Evolutionary conservation across 108 stramenopile species (phyloP).

Genomic region (Heterococcus sp.): DNA sequence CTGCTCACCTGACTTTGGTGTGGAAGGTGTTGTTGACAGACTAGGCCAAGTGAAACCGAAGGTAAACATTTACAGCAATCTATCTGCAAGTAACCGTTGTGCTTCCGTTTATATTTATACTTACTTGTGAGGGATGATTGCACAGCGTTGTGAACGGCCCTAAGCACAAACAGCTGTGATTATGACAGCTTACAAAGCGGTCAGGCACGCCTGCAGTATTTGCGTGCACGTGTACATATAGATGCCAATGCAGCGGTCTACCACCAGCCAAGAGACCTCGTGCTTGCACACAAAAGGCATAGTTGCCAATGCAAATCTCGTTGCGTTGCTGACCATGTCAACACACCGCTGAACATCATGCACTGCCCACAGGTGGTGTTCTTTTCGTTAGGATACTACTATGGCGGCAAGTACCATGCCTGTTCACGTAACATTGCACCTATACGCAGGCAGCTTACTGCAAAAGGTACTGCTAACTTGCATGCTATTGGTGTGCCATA

Average conservation of each 20-base stretch:
- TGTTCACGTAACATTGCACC: neutral
- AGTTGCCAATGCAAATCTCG: too few relatives aligned
- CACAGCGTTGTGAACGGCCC: neutral
- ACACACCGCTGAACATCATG: too few relatives aligned
- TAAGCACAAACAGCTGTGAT: neutral
- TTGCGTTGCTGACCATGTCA: too few relatives aligned
- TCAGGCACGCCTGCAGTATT: neutral
- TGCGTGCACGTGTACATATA: neutral
- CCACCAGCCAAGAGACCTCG: too few relatives aligned
- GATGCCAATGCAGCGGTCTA: neutral
- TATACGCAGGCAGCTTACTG: neutral
- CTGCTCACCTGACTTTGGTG: slow-evolving; percentile 48
- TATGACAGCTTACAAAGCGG: neutral
- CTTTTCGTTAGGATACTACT: slow-evolving; percentile 28
- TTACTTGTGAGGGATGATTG: neutral
- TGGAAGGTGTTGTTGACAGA: slow-evolving; percentile 25
- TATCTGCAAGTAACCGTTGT: neutral
- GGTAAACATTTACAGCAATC: neutral
- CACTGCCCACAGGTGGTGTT: slow-evolving; percentile 15
- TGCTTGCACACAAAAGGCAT: too few relatives aligned
- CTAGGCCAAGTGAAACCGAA: slow-evolving; percentile 34
- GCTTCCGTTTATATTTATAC: neutral
- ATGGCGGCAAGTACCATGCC: slow-evolving; percentile 24
- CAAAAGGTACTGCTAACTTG: too few relatives aligned
- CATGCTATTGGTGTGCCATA: neutral